These are phyloP conservation scores for Monosporascus sp. DNA, from an alignment of 2,329 filamentous ascomycete genomes.

Conservation along the genomic window DNA sequence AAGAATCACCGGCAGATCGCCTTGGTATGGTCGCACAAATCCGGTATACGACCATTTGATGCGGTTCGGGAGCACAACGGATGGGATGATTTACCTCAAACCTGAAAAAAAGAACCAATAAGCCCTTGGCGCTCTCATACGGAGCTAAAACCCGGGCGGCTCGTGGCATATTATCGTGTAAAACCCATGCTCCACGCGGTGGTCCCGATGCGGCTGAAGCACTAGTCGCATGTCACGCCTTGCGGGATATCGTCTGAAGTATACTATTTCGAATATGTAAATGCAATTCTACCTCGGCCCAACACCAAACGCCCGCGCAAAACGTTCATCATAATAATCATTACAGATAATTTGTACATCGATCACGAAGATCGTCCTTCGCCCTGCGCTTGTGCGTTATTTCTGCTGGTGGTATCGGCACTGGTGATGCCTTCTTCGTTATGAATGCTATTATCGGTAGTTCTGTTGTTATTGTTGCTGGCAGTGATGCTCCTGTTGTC, in stretches of 20 bases:
- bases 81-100: conserved; percentile 14
- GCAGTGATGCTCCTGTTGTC: not conserved
- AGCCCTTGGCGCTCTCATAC: not conserved
- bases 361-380: not conserved
- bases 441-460: not conserved
- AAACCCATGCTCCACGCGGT: not conserved
- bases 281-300: not conserved
- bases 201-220: not conserved
- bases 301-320: not conserved
- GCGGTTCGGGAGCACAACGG: conserved; percentile 20
- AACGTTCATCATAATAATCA: not conserved
- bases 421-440: not conserved
- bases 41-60: conserved; percentile 14
- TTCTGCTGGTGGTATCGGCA: not conserved
- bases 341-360: not conserved
- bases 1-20: conserved; percentile 14
- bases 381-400: not conserved
- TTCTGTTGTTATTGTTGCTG: not conserved
- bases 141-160: not conserved
- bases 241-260: not conserved
- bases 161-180: not conserved
- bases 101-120: conserved; percentile 13
- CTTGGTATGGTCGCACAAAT: conserved; percentile 19
- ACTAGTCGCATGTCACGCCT: not conserved
- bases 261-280: not conserved